These are phyloP conservation scores for Erysiphe neolycopersici DNA, from an alignment of 2,329 filamentous ascomycete genomes.

Conservation along the genomic window DNA sequence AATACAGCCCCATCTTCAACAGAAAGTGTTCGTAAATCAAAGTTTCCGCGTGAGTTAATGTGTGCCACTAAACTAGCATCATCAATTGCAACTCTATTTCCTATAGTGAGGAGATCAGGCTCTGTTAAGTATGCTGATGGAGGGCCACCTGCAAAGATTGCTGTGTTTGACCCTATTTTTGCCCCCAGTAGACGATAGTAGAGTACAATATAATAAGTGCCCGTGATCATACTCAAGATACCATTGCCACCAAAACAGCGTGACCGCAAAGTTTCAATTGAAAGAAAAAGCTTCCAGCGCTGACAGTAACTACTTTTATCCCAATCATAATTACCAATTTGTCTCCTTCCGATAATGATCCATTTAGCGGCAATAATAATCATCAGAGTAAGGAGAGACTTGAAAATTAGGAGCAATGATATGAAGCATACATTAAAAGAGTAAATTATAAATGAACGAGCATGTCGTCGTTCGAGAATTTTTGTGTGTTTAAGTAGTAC, in stretches of 20 bases:
- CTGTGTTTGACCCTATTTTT: constrained; percentile 25
- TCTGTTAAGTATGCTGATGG: constrained; percentile 29
- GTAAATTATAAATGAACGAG: constrained; percentile 17
- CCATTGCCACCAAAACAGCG: constrained; percentile 23
- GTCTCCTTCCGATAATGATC: constrained; percentile 22
- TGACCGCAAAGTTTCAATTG: constrained; percentile 23
- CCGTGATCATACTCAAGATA: constrained; percentile 24
- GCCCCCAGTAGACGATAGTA: constrained; percentile 28
- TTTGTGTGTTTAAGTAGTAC: constrained; percentile 10
- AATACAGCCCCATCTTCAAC: constrained; percentile 19
- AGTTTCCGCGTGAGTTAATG: constrained; percentile 28
- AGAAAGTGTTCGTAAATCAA: constrained; percentile 25
- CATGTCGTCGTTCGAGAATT: constrained; percentile 8
- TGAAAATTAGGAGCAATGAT: constrained; percentile 17
- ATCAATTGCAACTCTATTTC: constrained; percentile 25
- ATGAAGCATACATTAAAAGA: constrained; percentile 17
- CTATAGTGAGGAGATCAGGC: constrained; percentile 26
- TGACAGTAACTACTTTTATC: constrained; percentile 29
- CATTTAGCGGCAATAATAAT: constrained; percentile 23
- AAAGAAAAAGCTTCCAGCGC: constrained; percentile 27
- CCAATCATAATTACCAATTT: constrained; percentile 28
- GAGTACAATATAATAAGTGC: constrained; percentile 23
- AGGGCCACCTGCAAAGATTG: constrained; percentile 25
- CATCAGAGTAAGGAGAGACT: constrained; percentile 16
- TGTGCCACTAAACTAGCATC: constrained; percentile 28